A percentile compares a stretch with the other conserved stretches of the same genome.
Conservation (phyloP, 2,329 filamentous ascomycete species). For the Colletotrichum paranaense region DNA sequence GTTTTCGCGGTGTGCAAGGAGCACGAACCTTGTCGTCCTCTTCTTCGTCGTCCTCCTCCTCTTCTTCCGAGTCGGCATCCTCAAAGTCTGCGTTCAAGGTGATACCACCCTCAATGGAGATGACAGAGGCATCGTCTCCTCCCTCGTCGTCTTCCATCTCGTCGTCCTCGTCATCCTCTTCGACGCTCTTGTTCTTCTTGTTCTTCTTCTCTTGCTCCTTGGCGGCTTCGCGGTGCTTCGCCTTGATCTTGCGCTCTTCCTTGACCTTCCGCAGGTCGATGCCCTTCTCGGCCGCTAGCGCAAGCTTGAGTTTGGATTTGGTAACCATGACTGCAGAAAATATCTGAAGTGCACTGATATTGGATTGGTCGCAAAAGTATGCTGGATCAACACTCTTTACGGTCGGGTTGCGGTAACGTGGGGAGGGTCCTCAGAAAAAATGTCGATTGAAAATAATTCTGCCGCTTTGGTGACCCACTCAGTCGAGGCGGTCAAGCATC, state of each 20-base stretch:
- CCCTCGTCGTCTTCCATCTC: conserved; percentile 41
- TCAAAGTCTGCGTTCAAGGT: conserved; percentile 32
- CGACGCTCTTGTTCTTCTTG: conserved; percentile 39
- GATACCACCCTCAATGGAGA: conserved; percentile 45
- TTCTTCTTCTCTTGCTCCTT: conserved; percentile 46
- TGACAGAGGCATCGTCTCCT: conserved; percentile 40
- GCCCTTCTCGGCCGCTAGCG: conserved; percentile 66
- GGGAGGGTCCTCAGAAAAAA: conserved; percentile 8
- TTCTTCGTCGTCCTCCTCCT: conserved; percentile 43
- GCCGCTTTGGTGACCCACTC: conserved; percentile 15
- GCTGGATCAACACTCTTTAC: conserved; percentile 9
- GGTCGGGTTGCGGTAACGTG: conserved; percentile 15
- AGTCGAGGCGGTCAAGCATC: neutral
- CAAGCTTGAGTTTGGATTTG: conserved; percentile 64
- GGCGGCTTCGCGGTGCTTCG: conserved; percentile 48
- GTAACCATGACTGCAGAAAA: conserved; percentile 49
- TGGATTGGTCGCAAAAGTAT: conserved; percentile 5
- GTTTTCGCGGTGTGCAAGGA: neutral
- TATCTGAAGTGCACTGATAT: neutral
- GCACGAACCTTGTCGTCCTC: conserved; percentile 39
- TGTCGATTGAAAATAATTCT: conserved; percentile 33
- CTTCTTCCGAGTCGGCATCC: conserved; percentile 37
- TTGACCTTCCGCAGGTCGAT: conserved; percentile 64
- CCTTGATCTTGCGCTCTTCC: conserved; percentile 60
- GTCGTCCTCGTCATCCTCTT: conserved; percentile 43